Base-by-base conservation (phyloP, 768 basidiomycete genomes). In the Mycena latifolia region DNA sequence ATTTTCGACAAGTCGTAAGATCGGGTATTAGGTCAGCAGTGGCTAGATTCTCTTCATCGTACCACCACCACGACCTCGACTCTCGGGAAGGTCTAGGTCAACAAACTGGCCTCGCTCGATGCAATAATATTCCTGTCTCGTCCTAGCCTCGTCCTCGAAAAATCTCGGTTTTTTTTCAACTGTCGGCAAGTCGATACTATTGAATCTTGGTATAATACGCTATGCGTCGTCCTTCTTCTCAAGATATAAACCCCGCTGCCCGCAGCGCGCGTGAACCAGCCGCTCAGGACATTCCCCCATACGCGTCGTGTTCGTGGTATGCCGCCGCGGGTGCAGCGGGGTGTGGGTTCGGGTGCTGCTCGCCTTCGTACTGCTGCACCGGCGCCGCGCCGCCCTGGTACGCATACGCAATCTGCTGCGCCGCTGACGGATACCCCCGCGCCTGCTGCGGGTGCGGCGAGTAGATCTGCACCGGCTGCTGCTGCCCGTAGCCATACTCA, bases 371-470 rank as follows among this genome's bases (percentile, higher is more conserved):
- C 33, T 35, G 33, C 33, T 24, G 8, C n/a, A n/a, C n/a, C n/a
- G n/a, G n/a, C n/a, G n/a, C 11, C 4, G 51, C 12, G 9, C 17
- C 50, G 18, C 57, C 67, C 17, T 50, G 62, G 37, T 65, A 69
- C 10, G 53, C 59, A n/a, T 35, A 58, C 28, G 52, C 52, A 18
- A 63, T 45, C 50, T 59, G 62, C 52, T 65, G 68, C 15, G 68
- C 51, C 24, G 60, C 51, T 2, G 68, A 55, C 28, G 68, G 55
- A 25, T 69, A 69, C 0, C 37, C 62, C 31, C 51, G 52, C 0
- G 28, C 58, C 31, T 55, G 52, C 27, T 45, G 47, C 51, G 68
- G 68, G 28, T 61, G 45, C 27, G 68, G 63, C 28, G 68, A 62
- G 52, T 63, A 65, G 22, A 65, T 28, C 20, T 51, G 59, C 55